phyloP scores from a whole-genome alignment of 129 eudicot genomes.

The Lonicera japonica region DNA sequence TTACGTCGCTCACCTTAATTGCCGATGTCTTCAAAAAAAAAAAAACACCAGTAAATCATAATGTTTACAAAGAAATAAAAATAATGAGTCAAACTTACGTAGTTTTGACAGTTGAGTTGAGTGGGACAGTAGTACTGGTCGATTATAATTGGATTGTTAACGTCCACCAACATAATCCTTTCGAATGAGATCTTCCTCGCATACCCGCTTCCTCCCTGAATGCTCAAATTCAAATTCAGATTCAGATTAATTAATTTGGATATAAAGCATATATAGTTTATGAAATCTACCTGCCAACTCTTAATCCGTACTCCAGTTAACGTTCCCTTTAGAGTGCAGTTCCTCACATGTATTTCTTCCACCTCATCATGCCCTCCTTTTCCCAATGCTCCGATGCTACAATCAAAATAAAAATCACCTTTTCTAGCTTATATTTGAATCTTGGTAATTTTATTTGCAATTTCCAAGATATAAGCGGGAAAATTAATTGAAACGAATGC shows the following conservation, averaged over 20 bases:
- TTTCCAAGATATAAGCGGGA: not conserved
- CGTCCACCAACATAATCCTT: slow-evolving; percentile 44
- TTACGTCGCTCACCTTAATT: slow-evolving; percentile 47
- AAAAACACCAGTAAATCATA: too few relatives aligned
- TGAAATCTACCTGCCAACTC: slow-evolving; percentile 49
- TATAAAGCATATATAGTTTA: not conserved
- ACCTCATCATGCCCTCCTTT: slow-evolving; percentile 48
- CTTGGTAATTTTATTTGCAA: not conserved
- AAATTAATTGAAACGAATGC: not conserved
- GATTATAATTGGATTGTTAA: slow-evolving; percentile 53
- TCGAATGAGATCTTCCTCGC: slow-evolving; percentile 60
- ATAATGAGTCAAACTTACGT: slow-evolving; percentile 25
- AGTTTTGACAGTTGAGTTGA: slow-evolving; percentile 28
- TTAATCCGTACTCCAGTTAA: slow-evolving; percentile 61
- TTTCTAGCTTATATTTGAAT: not conserved
- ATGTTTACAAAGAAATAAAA: not conserved
- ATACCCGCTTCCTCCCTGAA: slow-evolving; percentile 60
- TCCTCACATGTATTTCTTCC: slow-evolving; percentile 52
- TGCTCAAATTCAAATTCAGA: not conserved
- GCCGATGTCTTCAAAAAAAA: slow-evolving; percentile 38
- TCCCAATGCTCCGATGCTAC: slow-evolving; percentile 68
- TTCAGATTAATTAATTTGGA: not conserved
- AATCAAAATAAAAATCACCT: not conserved
- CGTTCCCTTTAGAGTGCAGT: slow-evolving; percentile 52
- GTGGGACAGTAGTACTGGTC: slow-evolving; percentile 67